Evolutionary conservation across 2,329 filamentous ascomycete species (phyloP), one percentile per base, ranked within the genome.

Genomic region (Ascochyta koolunga): DNA sequence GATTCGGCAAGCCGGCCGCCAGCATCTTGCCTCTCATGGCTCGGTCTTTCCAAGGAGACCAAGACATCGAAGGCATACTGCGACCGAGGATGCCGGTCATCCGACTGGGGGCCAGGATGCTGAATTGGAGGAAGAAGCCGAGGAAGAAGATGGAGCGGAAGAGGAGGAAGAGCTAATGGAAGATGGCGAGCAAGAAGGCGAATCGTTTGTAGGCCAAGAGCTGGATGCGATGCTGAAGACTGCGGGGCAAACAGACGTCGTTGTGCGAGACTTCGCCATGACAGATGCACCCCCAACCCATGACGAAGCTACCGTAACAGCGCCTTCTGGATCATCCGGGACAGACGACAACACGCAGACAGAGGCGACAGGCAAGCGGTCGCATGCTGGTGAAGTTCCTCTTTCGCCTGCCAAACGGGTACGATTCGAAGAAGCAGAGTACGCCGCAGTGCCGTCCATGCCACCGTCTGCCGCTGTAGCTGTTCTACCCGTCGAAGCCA

Each of bases 1-100:
- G 69, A 83, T 87, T 36, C 80, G 85, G 59, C 10, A 78, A 77
- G 33, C 83, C 85, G 45, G 84, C 86, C 56, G 82, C 89, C 24
- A 95, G 88, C 71, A 88, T 96, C 41, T 76, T 96, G 41, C 93
- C 93, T 0, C 89, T 96, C 65, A 78, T 97, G 22, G 84, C 86
- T 7, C 83, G 86, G 49, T 82, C 84, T 44, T 90, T 86, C 65
- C 80, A 86, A 0, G 72, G 81, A 10, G 83, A 88, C 43, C 79
- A 84, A 51, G 83, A 82, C 15, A 84, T 95, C 1, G 93, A 97
- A 74, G 82, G 89, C 9, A 72, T 97, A 50, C 79, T 91, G 19
- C 65, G 78, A 54, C 80, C 80, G 5, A 68, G 80, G 16, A 75
- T 81, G 74, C 79, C 80, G 0, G 71, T 76, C 1, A 74, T 80